phyloP scores from a whole-genome alignment of 306 rosid genomes.

The Coriaria nepalensis region DNA sequence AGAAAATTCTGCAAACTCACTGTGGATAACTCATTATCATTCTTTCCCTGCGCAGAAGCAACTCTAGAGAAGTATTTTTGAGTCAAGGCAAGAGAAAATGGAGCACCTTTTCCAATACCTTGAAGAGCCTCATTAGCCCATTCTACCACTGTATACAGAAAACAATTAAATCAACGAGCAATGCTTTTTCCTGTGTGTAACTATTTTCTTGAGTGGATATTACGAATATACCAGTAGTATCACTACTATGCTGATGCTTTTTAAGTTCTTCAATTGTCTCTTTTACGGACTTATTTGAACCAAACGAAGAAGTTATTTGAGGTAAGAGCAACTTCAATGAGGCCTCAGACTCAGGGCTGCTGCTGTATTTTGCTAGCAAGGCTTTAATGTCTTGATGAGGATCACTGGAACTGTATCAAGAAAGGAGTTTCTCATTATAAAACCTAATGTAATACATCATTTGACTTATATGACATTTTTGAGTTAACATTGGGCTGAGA shows the following conservation, averaged over 20 bases:
- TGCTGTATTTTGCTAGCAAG: conserved; percentile 49
- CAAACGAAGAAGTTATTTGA: conserved; percentile 53
- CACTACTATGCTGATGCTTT: conserved; percentile 42
- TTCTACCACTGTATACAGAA: conserved; percentile 47
- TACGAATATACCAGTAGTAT: conserved; percentile 61
- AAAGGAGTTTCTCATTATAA: conserved; percentile 13
- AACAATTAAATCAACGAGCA: conserved; percentile 6
- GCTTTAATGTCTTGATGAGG: conserved; percentile 67
- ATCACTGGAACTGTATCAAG: conserved; percentile 59
- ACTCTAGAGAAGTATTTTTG: conserved; percentile 62
- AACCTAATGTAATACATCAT: too few relatives aligned
- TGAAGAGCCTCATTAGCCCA: conserved; percentile 96
- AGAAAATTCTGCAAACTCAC: conserved; percentile 48
- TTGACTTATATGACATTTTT: not conserved
- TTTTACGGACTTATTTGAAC: conserved; percentile 45
- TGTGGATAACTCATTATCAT: conserved; percentile 40
- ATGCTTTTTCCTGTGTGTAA: too few relatives aligned
- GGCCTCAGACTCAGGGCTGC: conserved; percentile 66
- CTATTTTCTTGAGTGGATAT: too few relatives aligned
- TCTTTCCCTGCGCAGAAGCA: conserved; percentile 53
- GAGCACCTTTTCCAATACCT: conserved; percentile 85
- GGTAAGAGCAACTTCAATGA: conserved; percentile 60
- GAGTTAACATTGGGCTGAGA: not conserved
- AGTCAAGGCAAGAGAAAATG: conserved; percentile 83
- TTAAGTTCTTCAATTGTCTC: conserved; percentile 66